Evolutionary conservation across 768 basidiomycete genomes (phyloP).

Genomic region (Glaciozyma antarctica): DNA sequence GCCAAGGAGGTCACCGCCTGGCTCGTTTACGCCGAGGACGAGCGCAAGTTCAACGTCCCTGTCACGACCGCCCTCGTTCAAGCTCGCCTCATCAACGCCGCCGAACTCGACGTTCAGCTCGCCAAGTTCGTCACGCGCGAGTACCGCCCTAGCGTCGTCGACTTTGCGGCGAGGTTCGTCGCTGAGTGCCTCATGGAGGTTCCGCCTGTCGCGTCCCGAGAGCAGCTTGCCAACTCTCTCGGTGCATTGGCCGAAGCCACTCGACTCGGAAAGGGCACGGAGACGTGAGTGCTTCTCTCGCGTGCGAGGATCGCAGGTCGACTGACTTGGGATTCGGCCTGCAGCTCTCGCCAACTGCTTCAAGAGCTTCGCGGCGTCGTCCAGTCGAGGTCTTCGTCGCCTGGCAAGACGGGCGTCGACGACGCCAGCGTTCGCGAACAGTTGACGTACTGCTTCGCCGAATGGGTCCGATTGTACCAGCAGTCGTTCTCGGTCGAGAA

Average conservation of each 20-base stretch:
- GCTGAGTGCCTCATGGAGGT: slow-evolving; percentile 76
- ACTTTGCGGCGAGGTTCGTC: slow-evolving; percentile 72
- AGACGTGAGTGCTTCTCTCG: slow-evolving; percentile 52
- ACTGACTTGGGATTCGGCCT: not conserved
- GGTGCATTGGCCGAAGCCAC: slow-evolving; percentile 69
- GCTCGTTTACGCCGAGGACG: slow-evolving; percentile 92
- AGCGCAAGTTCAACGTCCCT: slow-evolving; percentile 94
- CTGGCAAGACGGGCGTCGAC: slow-evolving; percentile 27
- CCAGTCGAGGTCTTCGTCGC: slow-evolving; percentile 40
- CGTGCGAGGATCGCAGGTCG: slow-evolving; percentile 23
- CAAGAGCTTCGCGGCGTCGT: slow-evolving; percentile 54
- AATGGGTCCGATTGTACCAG: slow-evolving; percentile 94
- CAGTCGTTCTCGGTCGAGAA: slow-evolving; percentile 83
- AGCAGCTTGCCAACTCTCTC: slow-evolving; percentile 66
- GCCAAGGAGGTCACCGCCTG: slow-evolving; percentile 94
- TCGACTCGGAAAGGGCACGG: slow-evolving; percentile 67
- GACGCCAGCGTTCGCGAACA: slow-evolving; percentile 38
- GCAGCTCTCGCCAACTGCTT: slow-evolving; percentile 46
- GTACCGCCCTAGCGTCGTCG: slow-evolving; percentile 63
- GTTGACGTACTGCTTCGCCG: slow-evolving; percentile 39
- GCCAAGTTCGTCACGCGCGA: slow-evolving; percentile 74
- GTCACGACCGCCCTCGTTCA: slow-evolving; percentile 83
- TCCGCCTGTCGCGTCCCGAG: slow-evolving; percentile 62
- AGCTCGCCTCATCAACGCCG: slow-evolving; percentile 65
- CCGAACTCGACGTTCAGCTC: slow-evolving; percentile 77